Evolutionary conservation across 495 filamentous ascomycete genomes (phyloP).

Genomic region (Aspergillus coremiiformis): DNA sequence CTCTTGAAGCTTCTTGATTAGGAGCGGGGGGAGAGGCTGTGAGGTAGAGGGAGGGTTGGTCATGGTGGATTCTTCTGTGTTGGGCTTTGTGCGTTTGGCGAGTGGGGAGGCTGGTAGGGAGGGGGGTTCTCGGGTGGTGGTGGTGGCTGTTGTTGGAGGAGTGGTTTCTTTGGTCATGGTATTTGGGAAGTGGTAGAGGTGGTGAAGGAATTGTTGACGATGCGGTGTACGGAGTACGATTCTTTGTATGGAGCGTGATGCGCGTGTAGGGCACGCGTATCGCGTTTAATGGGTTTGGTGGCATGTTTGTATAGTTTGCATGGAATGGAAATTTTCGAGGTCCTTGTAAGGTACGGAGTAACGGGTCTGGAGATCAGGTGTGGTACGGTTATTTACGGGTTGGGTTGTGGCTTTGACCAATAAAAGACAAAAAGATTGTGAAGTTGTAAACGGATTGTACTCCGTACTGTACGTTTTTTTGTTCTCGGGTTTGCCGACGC

Average conservation of each 20-base stretch:
- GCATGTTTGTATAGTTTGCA: conserved; percentile 11
- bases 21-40: conserved; percentile 50
- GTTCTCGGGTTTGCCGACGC: not conserved
- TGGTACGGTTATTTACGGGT: too few relatives aligned
- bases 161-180: conserved; percentile 51
- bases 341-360: not conserved
- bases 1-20: conserved; percentile 77
- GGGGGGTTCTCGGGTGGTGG: conserved; percentile 41
- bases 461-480: too few relatives aligned
- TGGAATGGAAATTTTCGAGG: not conserved
- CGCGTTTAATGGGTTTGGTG: conserved; percentile 16
- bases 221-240: conserved; percentile 4
- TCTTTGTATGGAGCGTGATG: not conserved
- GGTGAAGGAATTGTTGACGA: conserved; percentile 1
- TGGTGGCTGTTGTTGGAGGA: conserved; percentile 22
- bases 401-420: too few relatives aligned
- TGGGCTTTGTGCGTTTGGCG: conserved; percentile 55
- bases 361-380: too few relatives aligned
- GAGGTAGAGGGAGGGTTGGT: conserved; percentile 27
- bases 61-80: conserved; percentile 9
- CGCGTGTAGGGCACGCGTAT: conserved; percentile 31
- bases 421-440: too few relatives aligned
- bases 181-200: not conserved
- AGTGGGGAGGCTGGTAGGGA: conserved; percentile 55
- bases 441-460: too few relatives aligned